Evolutionary conservation across 2,329 filamentous ascomycete genomes (phyloP).

Genomic region (Fusarium oligoseptatum): DNA sequence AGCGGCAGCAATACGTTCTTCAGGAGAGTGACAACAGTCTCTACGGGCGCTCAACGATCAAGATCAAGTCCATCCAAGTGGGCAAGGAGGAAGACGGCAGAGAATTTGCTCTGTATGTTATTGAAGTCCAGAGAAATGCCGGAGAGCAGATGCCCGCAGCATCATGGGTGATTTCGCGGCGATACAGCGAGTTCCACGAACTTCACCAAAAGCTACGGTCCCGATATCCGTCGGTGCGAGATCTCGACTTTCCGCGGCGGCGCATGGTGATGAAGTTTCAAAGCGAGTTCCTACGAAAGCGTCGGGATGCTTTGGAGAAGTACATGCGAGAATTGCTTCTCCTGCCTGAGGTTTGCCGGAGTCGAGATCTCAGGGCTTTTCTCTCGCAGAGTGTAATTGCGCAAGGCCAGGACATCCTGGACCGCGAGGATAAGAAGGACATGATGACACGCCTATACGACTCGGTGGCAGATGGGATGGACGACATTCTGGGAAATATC

Average conservation of each 20-base stretch:
- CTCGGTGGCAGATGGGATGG: constrained; percentile 97
- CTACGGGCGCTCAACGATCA: constrained; percentile 89
- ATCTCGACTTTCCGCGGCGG: constrained; percentile 91
- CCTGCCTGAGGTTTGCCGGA: constrained; percentile 93
- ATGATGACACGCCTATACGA: constrained; percentile 96
- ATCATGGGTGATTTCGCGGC: constrained; percentile 89
- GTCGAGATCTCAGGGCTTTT: constrained; percentile 91
- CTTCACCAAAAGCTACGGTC: constrained; percentile 89
- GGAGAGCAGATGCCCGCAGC: constrained; percentile 98
- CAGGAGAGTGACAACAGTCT: constrained; percentile 98
- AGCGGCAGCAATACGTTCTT: constrained; percentile 95
- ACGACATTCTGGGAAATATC: constrained; percentile 96
- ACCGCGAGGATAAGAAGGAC: constrained; percentile 78
- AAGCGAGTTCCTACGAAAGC: constrained; percentile 93
- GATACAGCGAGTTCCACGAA: constrained; percentile 97
- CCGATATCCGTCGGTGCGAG: constrained; percentile 87
- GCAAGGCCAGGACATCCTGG: constrained; percentile 68
- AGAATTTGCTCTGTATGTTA: constrained; percentile 92
- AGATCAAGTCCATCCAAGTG: constrained; percentile 93
- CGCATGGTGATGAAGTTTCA: constrained; percentile 97
- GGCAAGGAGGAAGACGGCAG: constrained; percentile 92
- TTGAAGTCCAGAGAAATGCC: constrained; percentile 90
- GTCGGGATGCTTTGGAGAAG: constrained; percentile 83
- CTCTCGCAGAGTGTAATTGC: constrained; percentile 88
- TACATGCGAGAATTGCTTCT: constrained; percentile 87